These are phyloP conservation scores for Cercospora citrullina DNA, from an alignment of 2,329 filamentous ascomycete genomes.

Conservation along the genomic window DNA sequence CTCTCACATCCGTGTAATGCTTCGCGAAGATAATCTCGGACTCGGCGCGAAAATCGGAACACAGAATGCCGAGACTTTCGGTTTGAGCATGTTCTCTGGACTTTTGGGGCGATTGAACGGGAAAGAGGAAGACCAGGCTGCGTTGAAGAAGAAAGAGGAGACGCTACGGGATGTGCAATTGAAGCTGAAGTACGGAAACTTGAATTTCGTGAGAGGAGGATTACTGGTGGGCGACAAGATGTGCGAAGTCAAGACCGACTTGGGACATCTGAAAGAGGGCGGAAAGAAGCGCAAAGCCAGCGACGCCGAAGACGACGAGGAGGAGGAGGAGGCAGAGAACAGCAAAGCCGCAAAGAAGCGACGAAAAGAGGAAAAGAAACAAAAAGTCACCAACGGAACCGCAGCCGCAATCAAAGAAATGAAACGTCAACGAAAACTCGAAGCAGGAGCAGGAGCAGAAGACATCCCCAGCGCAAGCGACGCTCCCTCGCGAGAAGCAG, in stretches of 20 bases:
- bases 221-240: conserved; percentile 63
- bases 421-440: conserved; percentile 28
- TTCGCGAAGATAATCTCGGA: conserved; percentile 91
- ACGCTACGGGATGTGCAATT: conserved; percentile 69
- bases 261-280: conserved; percentile 42
- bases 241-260: conserved; percentile 36
- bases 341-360: conserved; percentile 34
- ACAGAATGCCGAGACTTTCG: conserved; percentile 70
- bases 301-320: conserved; percentile 21
- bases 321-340: conserved; percentile 27
- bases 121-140: conserved; percentile 66
- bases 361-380: conserved; percentile 40
- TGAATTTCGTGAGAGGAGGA: conserved; percentile 87
- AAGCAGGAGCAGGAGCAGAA: conserved; percentile 1
- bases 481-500: conserved; percentile 1
- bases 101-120: conserved; percentile 87
- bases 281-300: conserved; percentile 40
- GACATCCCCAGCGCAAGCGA: conserved; percentile 1
- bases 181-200: conserved; percentile 71
- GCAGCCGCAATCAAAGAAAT: conserved; percentile 24
- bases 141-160: conserved; percentile 66
- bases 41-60: conserved; percentile 77
- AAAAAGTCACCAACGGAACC: conserved; percentile 21
- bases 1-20: conserved; percentile 77
- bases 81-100: conserved; percentile 82